Evolutionary conservation across 345 rosid genomes (phyloP).

Genomic region (Eucalyptus melliodora): DNA sequence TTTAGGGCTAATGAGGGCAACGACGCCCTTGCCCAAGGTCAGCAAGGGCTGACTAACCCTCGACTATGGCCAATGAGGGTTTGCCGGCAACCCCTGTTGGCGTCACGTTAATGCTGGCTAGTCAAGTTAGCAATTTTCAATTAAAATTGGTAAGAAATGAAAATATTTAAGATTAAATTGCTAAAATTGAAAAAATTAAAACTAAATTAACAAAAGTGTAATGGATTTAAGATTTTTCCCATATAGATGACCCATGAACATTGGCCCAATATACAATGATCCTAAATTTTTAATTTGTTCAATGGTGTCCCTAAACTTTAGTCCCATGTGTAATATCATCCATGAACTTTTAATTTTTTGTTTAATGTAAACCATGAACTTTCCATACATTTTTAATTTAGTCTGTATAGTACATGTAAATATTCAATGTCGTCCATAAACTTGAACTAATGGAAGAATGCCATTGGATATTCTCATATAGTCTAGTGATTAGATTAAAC

Average conservation of each 20-base stretch:
- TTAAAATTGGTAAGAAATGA: too few species aligned
- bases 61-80: accelerated
- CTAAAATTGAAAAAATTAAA: too few species aligned
- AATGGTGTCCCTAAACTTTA: neutral
- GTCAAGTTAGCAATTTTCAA: too few species aligned
- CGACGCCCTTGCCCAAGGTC: accelerated
- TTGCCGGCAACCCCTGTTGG: accelerated
- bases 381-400: neutral
- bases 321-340: neutral
- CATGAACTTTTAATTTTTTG: neutral
- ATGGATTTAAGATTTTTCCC: too few species aligned
- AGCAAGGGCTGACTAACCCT: accelerated
- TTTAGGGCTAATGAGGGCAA: too few species aligned
- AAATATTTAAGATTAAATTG: accelerated
- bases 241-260: neutral
- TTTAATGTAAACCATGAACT: neutral
- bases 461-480: neutral
- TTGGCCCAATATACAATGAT: neutral
- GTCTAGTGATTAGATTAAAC: neutral
- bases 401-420: neutral
- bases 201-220: too few species aligned
- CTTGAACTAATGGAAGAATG: neutral
- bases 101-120: accelerated
- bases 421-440: neutral
- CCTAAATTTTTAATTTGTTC: neutral